phyloP scores from a whole-genome alignment of 441 rosid genomes.

The Adansonia rubrostipa region DNA sequence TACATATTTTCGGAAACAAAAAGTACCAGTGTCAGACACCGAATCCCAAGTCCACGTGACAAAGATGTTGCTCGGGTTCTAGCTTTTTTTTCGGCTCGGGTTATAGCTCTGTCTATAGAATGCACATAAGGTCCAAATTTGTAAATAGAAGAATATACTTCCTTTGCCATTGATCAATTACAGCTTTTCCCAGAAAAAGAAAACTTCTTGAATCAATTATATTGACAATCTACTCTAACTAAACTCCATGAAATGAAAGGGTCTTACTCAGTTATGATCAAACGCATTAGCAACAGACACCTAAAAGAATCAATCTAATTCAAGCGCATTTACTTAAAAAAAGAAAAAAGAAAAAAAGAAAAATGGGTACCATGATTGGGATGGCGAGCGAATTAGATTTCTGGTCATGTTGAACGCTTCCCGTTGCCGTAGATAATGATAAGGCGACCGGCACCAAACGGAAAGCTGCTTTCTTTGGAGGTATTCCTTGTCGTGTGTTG shows the following conservation, averaged over 20 bases:
- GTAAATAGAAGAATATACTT: too few relatives aligned
- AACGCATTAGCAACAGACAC: background rate
- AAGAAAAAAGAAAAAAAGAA: background rate
- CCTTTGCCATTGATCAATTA: too few relatives aligned
- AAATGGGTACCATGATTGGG: constrained; percentile 50
- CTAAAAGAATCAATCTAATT: background rate
- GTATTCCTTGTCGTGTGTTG: constrained; percentile 17
- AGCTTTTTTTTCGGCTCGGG: too few relatives aligned
- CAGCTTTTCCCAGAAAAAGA: too few relatives aligned
- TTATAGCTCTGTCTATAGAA: too few relatives aligned
- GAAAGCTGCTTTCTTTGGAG: constrained; percentile 15
- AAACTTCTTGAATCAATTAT: too few relatives aligned
- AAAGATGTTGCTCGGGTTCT: too few relatives aligned
- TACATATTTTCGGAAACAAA: background rate
- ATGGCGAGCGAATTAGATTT: constrained; percentile 37
- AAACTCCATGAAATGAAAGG: too few relatives aligned
- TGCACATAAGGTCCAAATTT: too few relatives aligned
- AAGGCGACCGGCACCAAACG: constrained; percentile 11
- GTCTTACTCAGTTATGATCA: background rate
- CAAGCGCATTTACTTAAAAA: background rate
- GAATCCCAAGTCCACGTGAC: too few relatives aligned
- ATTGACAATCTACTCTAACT: too few relatives aligned
- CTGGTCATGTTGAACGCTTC: constrained; percentile 30
- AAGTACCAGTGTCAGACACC: background rate
- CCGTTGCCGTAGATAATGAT: constrained; percentile 39